phyloP scores from a whole-genome alignment of 2,329 filamentous ascomycete genomes.

The Arthrobotrys iridis region DNA sequence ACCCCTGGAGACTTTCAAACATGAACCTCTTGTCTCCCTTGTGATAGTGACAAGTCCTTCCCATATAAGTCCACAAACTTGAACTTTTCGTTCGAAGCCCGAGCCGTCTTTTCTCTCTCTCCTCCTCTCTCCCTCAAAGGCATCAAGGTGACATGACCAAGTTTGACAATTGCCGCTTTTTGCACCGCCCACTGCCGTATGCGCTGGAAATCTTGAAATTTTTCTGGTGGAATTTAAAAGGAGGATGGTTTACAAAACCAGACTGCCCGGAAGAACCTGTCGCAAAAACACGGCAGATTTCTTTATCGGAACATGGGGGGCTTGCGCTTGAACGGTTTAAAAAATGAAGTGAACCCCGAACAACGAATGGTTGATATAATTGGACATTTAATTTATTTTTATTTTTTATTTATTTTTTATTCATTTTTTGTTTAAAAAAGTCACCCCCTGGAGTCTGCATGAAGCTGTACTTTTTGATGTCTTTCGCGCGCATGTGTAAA shows the following conservation, averaged over 20 bases:
- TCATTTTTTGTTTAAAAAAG: conserved; percentile 3
- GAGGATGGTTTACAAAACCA: conserved; percentile 12
- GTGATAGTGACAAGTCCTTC: conserved; percentile 46
- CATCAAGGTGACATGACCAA: conserved; percentile 16
- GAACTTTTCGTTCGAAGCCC: conserved; percentile 34
- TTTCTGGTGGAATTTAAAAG: background rate
- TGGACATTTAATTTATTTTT: background rate
- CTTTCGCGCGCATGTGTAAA: conserved; percentile 43
- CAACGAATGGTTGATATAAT: conserved; percentile 16
- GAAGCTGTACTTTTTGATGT: conserved; percentile 9
- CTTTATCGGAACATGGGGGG: conserved; percentile 36
- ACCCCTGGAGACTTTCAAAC: conserved; percentile 27
- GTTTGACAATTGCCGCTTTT: conserved; percentile 15
- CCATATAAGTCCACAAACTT: conserved; percentile 19
- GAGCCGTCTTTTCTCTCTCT: conserved; percentile 49
- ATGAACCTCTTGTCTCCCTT: conserved; percentile 33
- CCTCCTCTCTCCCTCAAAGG: no score
- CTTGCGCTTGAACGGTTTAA: conserved; percentile 42
- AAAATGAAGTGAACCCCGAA: conserved; percentile 23
- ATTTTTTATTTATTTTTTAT: no score
- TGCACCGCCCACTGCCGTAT: conserved; percentile 23
- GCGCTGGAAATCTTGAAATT: background rate
- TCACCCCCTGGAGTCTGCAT: conserved; percentile 49
- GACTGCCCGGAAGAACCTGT: conserved; percentile 20
- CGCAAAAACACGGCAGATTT: conserved; percentile 52